A percentile compares a stretch with the other conserved stretches of the same genome.
phyloP scores from a whole-genome alignment of 257 asterid species.

The Oldenlandia corymbosa region DNA sequence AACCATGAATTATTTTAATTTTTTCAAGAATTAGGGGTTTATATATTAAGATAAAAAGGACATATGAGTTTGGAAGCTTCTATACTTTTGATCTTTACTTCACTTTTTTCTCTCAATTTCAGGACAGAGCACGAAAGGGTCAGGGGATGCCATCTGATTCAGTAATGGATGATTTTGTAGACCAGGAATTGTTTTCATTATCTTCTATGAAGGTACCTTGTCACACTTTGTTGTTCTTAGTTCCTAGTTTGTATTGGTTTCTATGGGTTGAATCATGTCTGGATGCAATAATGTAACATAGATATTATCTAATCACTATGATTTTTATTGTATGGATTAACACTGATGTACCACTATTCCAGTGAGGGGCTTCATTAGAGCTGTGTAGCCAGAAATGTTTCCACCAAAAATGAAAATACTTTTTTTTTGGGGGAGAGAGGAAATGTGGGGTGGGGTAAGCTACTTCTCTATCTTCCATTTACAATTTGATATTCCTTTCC shows the following conservation, averaged over 20 bases:
- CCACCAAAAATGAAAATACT: neutral
- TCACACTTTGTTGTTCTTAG: neutral
- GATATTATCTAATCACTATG: too few relatives aligned
- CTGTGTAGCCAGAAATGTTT: neutral
- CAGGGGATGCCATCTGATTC: slow-evolving; percentile 68
- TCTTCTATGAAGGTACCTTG: slow-evolving; percentile 63
- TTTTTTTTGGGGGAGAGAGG: neutral
- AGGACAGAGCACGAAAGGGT: slow-evolving; percentile 93
- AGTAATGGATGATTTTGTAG: slow-evolving; percentile 63
- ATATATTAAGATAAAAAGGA: too few relatives aligned
- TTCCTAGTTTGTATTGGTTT: neutral
- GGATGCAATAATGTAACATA: neutral
- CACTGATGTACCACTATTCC: too few relatives aligned
- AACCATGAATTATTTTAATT: too few relatives aligned
- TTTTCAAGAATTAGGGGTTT: too few relatives aligned
- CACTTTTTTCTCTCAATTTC: slow-evolving; percentile 19
- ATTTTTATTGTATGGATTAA: neutral
- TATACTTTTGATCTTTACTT: slow-evolving; percentile 9
- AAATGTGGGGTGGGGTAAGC: neutral
- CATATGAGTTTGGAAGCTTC: neutral
- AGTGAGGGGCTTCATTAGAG: too few relatives aligned
- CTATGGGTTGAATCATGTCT: neutral
- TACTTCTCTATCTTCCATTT: neutral
- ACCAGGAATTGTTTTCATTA: slow-evolving; percentile 70
- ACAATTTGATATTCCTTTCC: neutral